Base-by-base conservation (phyloP, 2,329 filamentous ascomycete genomes). In the Colletotrichum phormii region DNA sequence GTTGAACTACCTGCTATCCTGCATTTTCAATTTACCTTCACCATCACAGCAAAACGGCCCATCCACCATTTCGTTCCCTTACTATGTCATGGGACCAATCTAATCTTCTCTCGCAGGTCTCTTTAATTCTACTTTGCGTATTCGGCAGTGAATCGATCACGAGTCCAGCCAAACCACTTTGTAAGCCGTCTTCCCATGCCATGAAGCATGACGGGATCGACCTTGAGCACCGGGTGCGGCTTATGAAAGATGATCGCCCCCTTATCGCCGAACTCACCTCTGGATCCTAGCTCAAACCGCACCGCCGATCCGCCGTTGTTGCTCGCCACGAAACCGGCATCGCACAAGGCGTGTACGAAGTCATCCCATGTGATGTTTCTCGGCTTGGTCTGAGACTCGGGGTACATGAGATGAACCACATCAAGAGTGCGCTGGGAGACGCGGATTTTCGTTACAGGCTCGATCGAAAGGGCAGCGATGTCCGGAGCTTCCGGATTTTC, bases 241-340 rank as follows among this genome's bases (percentile, higher is more conserved):
- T 51, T 55, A 13, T 73, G 60, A 35, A 75, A 75, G 22, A 67
- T 51, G 53, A 74, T 71, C 18, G 55, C 24, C 42, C 42, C 42
- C 6, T 46, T 46, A 8, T 13, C 49, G 5, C 55, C 55, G 31
- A 2, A 4, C 11, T 22, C 55, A 15, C 18, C 9, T 22, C 13
- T 1, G 29, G 49, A 53, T 53, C 49, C 49, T 53, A 4, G 7
- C 22, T 26, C 49, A n/a, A 53, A 24, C 18, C 22, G 49, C 49
- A 53, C n/a, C n/a, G n/a, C 49, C 7, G 49, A 53, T 2, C 49
- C n/a, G 22, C 49, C 49, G 49, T 53, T 53, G 49, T 53, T 53
- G 22, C 49, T 53, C n/a, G 49, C 49, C n/a, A 53, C 22, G 5
- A 53, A 53, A 22, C 49, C 49, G n/a, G 49, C 49, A 24, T 53